A percentile compares a stretch with the other conserved stretches of the same genome.
Conservation (phyloP, 2,329 filamentous ascomycete genomes). For the Sclerotiophoma versabilis region DNA sequence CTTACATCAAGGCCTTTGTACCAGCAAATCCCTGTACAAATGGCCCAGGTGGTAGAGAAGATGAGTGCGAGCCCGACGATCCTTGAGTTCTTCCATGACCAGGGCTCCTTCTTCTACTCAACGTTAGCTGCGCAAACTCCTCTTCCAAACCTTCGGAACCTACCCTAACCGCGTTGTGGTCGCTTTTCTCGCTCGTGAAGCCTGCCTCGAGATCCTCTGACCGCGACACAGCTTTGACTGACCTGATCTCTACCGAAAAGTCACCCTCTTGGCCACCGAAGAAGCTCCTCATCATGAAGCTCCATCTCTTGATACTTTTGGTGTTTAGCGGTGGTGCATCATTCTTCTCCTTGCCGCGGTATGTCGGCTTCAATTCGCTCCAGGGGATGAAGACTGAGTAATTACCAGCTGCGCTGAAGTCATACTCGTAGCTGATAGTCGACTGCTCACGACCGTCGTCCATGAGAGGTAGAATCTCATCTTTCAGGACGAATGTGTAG, state of each 20-base stretch:
- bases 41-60: conserved; percentile 28
- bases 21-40: conserved; percentile 33
- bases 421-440: conserved; percentile 73
- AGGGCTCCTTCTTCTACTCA: conserved; percentile 25
- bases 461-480: conserved; percentile 64
- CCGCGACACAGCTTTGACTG: conserved; percentile 58
- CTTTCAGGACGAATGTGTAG: conserved; percentile 79
- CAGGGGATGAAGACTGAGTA: conserved; percentile 65
- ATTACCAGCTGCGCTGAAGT: conserved; percentile 27
- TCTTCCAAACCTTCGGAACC: neutral
- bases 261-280: conserved; percentile 76
- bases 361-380: conserved; percentile 72
- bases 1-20: conserved; percentile 33
- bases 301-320: conserved; percentile 69
- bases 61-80: conserved; percentile 35
- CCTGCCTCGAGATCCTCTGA: conserved; percentile 38
- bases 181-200: conserved; percentile 9
- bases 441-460: conserved; percentile 74
- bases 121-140: neutral
- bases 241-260: conserved; percentile 65
- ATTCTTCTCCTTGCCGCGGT: conserved; percentile 70
- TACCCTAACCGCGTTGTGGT: conserved; percentile 1
- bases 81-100: conserved; percentile 38
- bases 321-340: conserved; percentile 68
- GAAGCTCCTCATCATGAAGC: conserved; percentile 84